Conservation (phyloP, 768 basidiomycete genomes). For the Nevesoporus exiguus region DNA sequence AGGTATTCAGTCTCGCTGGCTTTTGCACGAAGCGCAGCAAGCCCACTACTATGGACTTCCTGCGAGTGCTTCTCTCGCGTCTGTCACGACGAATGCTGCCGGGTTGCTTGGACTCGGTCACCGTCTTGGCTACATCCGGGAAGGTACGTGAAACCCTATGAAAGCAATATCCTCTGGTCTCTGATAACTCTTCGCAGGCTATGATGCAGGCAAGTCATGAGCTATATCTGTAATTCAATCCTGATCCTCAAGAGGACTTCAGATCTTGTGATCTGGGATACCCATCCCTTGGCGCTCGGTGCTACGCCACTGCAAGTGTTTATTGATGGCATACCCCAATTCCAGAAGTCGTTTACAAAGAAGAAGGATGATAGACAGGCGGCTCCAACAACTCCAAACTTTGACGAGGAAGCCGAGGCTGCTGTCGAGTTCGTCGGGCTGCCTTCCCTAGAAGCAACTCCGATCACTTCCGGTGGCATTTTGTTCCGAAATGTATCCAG, state of each 20-base stretch:
- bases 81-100: constrained; percentile 74
- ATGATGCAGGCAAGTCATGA: constrained; percentile 52
- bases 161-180: not conserved
- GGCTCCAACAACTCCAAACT: constrained; percentile 53
- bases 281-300: constrained; percentile 73
- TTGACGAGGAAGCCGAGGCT: constrained; percentile 54
- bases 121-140: constrained; percentile 71
- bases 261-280: constrained; percentile 65
- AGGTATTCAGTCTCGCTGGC: constrained; percentile 62
- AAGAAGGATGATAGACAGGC: constrained; percentile 52
- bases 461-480: constrained; percentile 34
- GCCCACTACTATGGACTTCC: constrained; percentile 79
- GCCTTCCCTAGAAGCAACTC: constrained; percentile 54
- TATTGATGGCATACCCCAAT: constrained; percentile 79
- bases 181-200: constrained; percentile 39
- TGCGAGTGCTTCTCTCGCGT: constrained; percentile 61
- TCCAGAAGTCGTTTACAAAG: constrained; percentile 30
- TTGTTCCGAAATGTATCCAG: constrained; percentile 53
- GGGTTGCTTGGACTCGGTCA: constrained; percentile 72
- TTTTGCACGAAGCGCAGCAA: constrained; percentile 83
- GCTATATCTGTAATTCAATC: not conserved
- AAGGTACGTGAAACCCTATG: constrained; percentile 38
- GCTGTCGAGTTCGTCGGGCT: constrained; percentile 63
- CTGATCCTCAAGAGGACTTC: not conserved
- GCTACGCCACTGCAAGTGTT: constrained; percentile 80